Base-by-base conservation (phyloP, 805 yeast species). In the Saccharomyces kudriavzevii region DNA sequence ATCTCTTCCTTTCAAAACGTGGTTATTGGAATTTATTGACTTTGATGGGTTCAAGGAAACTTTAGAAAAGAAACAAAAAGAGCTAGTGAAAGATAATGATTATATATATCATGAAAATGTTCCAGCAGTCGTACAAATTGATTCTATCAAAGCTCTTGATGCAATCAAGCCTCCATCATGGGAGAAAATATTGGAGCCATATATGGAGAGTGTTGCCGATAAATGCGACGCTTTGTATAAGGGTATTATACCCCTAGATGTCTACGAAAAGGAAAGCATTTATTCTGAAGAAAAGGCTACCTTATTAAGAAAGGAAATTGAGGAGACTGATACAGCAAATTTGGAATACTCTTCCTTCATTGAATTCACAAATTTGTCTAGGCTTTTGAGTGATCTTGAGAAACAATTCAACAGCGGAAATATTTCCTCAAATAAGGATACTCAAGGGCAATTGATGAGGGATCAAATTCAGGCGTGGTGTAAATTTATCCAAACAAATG, bases 281-380 rank as follows among this genome's bases (percentile, higher is more conserved):
- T 94, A 94, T 67, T 86, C 96, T 0, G 99, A 92, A 66, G 90
- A 88, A 65, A 87, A 89, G 68, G 92, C 96, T 0, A 82, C 79
- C 57, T 70, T 88, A 40, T 69, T 89, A 48, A 78, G 98, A 62
- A 77, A 74, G 46, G 90, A 89, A 63, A 76, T 83, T 47, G 97
- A 91, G 56, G 77, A 77, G 55, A 78, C 82, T 24, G 91, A 87
- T 53, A 78, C 90, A 9, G 85, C 96, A 0, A 82, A 89, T 62
- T 87, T 88, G 67, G 94, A 91, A 64, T 76, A 86, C 49, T 69
- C 77, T 1, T 87, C 96, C 0, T 88, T 88, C 9, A 75, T 90
- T 54, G 98, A 90, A 61, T 89, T 80, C 60, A 77, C 89, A 58
- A 84, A 85, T 53, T 73, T 92, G 52, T 96, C 97, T 1, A 76